Evolutionary conservation across 331 rosid species (phyloP).

Genomic region (Quercus phellos): DNA sequence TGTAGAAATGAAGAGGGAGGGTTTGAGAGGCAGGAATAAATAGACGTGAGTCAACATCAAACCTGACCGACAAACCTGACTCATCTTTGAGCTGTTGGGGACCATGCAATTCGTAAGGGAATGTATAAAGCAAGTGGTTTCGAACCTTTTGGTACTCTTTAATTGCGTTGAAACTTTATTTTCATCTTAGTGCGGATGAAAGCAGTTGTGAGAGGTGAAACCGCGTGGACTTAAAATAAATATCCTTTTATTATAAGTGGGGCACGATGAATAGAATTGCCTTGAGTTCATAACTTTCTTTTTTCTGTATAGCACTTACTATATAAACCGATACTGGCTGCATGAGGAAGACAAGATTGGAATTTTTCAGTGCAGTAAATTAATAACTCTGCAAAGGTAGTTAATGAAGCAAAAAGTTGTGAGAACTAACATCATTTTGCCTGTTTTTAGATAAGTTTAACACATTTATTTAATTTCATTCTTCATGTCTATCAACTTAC

Average conservation of each 20-base stretch:
- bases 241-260: not conserved
- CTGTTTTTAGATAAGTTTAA: too few species aligned
- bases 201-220: constrained; percentile 16
- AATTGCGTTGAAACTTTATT: constrained; percentile 11
- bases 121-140: constrained; percentile 19
- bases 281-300: not conserved
- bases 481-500: not conserved
- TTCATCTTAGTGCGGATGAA: constrained; percentile 5
- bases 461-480: not conserved
- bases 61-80: constrained; percentile 31
- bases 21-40: constrained; percentile 42
- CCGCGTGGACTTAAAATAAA: constrained; percentile 20
- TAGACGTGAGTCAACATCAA: constrained; percentile 61
- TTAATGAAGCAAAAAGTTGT: too few species aligned
- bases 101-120: constrained; percentile 33
- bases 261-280: not conserved
- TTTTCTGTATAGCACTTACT: not conserved
- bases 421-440: too few species aligned
- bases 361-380: not conserved
- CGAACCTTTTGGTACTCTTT: constrained; percentile 12
- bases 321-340: not conserved
- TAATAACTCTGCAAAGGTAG: too few species aligned
- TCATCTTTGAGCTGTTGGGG: constrained; percentile 44
- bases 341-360: not conserved
- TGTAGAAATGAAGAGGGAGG: constrained; percentile 36